phyloP scores from a whole-genome alignment of 495 filamentous ascomycete species.

The Hypoxylon intermedium region DNA sequence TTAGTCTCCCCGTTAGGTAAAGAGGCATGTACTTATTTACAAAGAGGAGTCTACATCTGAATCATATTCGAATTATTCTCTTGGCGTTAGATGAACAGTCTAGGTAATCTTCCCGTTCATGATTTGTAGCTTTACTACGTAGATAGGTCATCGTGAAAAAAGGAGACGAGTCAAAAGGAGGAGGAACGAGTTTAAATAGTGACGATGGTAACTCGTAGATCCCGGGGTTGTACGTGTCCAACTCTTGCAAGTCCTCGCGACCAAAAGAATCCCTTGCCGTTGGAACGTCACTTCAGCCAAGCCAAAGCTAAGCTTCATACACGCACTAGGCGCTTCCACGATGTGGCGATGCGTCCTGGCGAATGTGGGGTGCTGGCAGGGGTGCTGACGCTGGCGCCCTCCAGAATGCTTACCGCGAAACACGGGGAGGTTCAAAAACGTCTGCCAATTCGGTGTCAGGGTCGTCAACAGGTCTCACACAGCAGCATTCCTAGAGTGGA shows the following conservation, averaged over 20 bases:
- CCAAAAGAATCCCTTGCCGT: slow-evolving; percentile 2
- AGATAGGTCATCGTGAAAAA: too few relatives aligned
- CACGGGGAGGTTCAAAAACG: slow-evolving; percentile 16
- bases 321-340: neutral
- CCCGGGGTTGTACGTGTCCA: too few relatives aligned
- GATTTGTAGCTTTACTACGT: too few relatives aligned
- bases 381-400: slow-evolving; percentile 3
- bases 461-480: slow-evolving; percentile 13
- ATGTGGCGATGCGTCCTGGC: slow-evolving; percentile 19
- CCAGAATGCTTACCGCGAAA: slow-evolving; percentile 28
- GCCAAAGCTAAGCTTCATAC: slow-evolving; percentile 34
- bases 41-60: too few relatives aligned
- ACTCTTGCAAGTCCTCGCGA: neutral
- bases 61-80: too few relatives aligned
- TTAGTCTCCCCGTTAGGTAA: too few relatives aligned
- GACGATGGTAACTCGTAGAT: neutral
- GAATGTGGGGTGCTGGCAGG: slow-evolving; percentile 26
- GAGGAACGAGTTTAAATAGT: neutral
- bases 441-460: slow-evolving; percentile 12
- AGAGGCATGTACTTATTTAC: slow-evolving; percentile 13
- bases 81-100: too few relatives aligned
- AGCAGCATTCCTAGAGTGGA: slow-evolving; percentile 1
- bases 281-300: neutral
- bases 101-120: too few relatives aligned
- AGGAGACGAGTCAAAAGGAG: neutral